phyloP scores from a whole-genome alignment of 2,329 filamentous ascomycete species.

The Fusarium sp. region DNA sequence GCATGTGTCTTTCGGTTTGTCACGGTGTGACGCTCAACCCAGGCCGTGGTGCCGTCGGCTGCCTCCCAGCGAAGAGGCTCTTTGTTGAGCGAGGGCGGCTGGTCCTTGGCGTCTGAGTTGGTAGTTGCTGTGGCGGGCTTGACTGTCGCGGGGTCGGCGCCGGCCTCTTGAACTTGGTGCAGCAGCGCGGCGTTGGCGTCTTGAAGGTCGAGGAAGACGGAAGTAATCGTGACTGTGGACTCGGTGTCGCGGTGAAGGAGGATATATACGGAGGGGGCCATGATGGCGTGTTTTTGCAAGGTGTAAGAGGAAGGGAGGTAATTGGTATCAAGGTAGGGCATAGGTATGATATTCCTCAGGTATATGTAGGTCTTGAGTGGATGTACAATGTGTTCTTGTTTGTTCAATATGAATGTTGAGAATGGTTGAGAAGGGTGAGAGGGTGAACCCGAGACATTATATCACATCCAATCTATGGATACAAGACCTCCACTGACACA shows the following conservation, averaged over 20 bases:
- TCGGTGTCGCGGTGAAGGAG: conserved; percentile 53
- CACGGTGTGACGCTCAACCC: conserved; percentile 57
- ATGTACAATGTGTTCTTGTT: neutral
- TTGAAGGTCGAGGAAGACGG: conserved; percentile 53
- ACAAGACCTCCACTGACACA: conserved; percentile 35
- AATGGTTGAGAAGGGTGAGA: conserved; percentile 11
- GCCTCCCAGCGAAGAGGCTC: conserved; percentile 56
- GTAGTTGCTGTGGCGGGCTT: conserved; percentile 33
- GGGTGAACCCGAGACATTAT: conserved; percentile 39
- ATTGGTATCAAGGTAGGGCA: conserved; percentile 22
- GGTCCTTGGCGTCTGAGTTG: conserved; percentile 16
- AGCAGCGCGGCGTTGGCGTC: conserved; percentile 57
- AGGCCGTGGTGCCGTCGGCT: conserved; percentile 55
- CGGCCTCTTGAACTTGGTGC: conserved; percentile 49
- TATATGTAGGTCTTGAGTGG: neutral
- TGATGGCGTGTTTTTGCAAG: conserved; percentile 29
- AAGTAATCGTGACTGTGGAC: conserved; percentile 49
- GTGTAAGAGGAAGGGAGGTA: conserved; percentile 31
- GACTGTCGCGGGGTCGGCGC: conserved; percentile 41
- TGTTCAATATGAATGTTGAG: conserved; percentile 11
- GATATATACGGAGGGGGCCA: conserved; percentile 53
- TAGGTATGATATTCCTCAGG: conserved; percentile 4
- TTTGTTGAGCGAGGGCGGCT: conserved; percentile 29
- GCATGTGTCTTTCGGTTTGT: conserved; percentile 36
- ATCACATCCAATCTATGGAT: conserved; percentile 25